Evolutionary conservation across 306 rosid species (phyloP), one percentile per base, ranked within the genome.

Genomic region (Cicer pinnatifidum): DNA sequence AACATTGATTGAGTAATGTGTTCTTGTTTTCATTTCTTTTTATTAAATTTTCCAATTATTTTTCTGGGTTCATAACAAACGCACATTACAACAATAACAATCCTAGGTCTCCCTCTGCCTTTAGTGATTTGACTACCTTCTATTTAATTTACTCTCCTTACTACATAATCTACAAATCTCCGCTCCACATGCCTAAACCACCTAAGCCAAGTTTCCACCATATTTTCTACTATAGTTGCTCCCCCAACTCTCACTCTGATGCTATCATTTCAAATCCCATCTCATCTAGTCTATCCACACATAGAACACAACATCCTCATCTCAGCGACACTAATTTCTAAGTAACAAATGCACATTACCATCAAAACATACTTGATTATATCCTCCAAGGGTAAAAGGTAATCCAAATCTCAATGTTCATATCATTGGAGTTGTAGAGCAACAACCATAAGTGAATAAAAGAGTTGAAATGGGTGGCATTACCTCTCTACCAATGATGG

Each of bases 401-500:
- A 46, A 45, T 72, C 50, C 71, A 46, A 46, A 45, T 64, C 46
- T 52, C 78, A 43, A 72, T 35, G 37, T 11, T 43, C 60, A 11
- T 41, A 51, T 35, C 39, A 44, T n/a, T 37, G 56, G 78, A 75
- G 70, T 13, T 19, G 28, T 63, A 70, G 41, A 33, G 57, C 50
- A 39, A 60, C 72, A 82, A 67, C 20, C 67, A 59, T 1, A 9
- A 28, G 53, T 43, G 72, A 40, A 48, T 48, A 41, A 41, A 48
- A 58, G 60, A 15, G 45, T 57, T 33, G 54, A 38, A 47, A 46
- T 68, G 11, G 57, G 56, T 68, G 11, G 57, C 60, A 47, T 79
- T 90, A 93, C 98, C 98, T 93, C 98, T 82, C 98, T 83, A 67
- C 98, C 97, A 80, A 93, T 89, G 57, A 93, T 86, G 69, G 88